phyloP scores from a whole-genome alignment of 805 yeast species.

The Teunomyces gatunensis region DNA sequence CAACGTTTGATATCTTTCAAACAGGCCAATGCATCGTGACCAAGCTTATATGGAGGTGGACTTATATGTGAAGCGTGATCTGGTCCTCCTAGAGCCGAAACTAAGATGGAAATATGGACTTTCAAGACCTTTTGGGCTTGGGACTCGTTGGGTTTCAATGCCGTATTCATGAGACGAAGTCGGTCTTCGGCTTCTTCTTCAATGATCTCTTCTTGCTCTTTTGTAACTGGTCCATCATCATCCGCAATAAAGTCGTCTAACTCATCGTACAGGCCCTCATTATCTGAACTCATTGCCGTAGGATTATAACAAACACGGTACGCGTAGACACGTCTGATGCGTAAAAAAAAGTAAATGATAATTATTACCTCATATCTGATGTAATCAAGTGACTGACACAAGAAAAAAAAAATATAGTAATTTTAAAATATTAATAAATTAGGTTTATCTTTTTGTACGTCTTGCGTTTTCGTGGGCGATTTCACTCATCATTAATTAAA shows the following conservation, averaged over 20 bases:
- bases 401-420: background rate
- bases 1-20: conserved; percentile 84
- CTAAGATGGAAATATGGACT: conserved; percentile 76
- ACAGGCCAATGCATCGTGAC: conserved; percentile 86
- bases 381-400: background rate
- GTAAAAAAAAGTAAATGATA: background rate
- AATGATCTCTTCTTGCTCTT: background rate
- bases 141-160: conserved; percentile 31
- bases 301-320: background rate
- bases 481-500: too few species aligned
- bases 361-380: background rate
- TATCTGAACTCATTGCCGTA: conserved; percentile 6
- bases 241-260: conserved; percentile 36
- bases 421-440: background rate
- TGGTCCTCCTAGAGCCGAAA: conserved; percentile 88
- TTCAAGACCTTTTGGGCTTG: conserved; percentile 44
- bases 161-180: conserved; percentile 19
- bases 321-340: conserved; percentile 2
- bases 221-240: conserved; percentile 20
- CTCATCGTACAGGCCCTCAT: conserved; percentile 22
- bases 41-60: conserved; percentile 66
- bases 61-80: conserved; percentile 54
- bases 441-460: background rate
- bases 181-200: conserved; percentile 21
- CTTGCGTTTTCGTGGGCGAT: too few species aligned